Conservation (phyloP, 495 filamentous ascomycete species). For the Aspergillus haitiensis region DNA sequence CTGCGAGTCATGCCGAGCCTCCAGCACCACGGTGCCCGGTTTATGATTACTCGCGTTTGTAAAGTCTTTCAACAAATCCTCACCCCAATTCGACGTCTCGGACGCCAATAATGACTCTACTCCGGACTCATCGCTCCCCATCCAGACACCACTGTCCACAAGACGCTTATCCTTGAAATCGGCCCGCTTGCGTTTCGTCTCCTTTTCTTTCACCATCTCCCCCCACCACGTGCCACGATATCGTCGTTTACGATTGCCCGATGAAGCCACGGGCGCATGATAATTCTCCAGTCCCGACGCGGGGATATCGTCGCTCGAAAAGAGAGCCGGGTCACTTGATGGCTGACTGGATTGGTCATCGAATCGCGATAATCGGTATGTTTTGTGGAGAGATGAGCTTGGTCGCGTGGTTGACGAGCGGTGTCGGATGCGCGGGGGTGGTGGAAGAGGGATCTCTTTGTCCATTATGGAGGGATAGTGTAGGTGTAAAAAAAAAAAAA, state of each 20-base stretch:
- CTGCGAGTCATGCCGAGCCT: background rate
- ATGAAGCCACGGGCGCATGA: constrained; percentile 32
- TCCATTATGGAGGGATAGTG: constrained; percentile 33
- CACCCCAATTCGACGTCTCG: constrained; percentile 39
- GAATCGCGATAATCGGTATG: constrained; percentile 38
- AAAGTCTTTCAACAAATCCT: constrained; percentile 37
- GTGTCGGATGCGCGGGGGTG: constrained; percentile 43
- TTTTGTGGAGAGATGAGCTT: constrained; percentile 30
- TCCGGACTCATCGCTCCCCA: constrained; percentile 62
- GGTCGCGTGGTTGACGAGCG: constrained; percentile 33
- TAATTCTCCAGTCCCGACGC: constrained; percentile 71
- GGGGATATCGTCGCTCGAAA: constrained; percentile 77
- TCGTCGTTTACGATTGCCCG: constrained; percentile 57
- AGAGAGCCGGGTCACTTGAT: constrained; percentile 74
- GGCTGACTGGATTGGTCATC: constrained; percentile 49
- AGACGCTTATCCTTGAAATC: constrained; percentile 59
- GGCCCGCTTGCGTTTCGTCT: constrained; percentile 52
- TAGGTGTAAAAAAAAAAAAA: background rate
- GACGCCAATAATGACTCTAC: constrained; percentile 36
- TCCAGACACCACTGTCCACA: constrained; percentile 81
- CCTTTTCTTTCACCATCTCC: constrained; percentile 50
- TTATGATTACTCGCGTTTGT: background rate
- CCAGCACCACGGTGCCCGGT: background rate
- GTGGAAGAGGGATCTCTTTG: constrained; percentile 46
- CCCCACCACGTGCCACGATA: constrained; percentile 74